These are phyloP conservation scores for Solanum peruvianum DNA, from an alignment of 257 asterid genomes.

Conservation along the genomic window DNA sequence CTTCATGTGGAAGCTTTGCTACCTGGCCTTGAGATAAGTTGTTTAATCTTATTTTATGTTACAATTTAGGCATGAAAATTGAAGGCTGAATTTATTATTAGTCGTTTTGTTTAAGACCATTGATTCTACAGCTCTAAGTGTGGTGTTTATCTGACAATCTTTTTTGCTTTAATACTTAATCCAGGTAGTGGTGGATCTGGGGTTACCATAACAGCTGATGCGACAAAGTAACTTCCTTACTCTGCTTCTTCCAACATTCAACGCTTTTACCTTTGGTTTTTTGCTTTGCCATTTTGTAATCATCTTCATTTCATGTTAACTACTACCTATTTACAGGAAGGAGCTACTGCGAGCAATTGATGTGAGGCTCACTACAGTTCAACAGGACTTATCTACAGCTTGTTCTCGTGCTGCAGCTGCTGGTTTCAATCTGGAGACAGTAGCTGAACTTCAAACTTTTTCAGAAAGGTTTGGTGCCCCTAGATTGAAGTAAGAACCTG, in stretches of 20 bases:
- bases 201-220: constrained; percentile 52
- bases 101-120: background rate
- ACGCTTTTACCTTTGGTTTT: background rate
- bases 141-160: background rate
- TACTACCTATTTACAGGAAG: constrained; percentile 42
- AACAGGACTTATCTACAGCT: constrained; percentile 65
- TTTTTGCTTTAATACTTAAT: constrained; percentile 6
- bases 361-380: constrained; percentile 70
- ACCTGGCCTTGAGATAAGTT: background rate
- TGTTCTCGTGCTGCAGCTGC: constrained; percentile 78
- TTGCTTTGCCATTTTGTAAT: background rate
- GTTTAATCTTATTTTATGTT: background rate
- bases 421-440: constrained; percentile 60
- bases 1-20: background rate
- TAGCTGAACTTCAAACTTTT: constrained; percentile 69
- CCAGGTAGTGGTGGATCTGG: constrained; percentile 63
- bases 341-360: constrained; percentile 90
- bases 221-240: constrained; percentile 59
- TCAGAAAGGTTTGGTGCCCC: constrained; percentile 75
- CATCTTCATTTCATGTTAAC: background rate
- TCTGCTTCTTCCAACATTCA: background rate
- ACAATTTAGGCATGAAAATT: background rate
- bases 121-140: background rate
- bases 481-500: constrained; percentile 58
- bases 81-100: background rate